phyloP scores from a whole-genome alignment of 2,329 filamentous ascomycete genomes.

The Arthrocladium fulminans region DNA sequence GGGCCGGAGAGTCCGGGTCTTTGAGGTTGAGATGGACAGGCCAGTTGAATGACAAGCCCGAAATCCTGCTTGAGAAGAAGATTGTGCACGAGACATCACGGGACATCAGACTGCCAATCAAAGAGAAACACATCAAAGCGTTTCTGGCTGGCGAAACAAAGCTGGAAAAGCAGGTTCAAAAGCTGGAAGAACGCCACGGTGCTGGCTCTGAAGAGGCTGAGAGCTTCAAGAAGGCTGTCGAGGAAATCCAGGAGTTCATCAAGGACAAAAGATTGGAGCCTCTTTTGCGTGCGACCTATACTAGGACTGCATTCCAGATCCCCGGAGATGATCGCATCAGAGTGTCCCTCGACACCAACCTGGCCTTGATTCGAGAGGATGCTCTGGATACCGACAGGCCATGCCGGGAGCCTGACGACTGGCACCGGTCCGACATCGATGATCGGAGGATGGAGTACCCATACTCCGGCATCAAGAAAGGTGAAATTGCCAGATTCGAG shows the following conservation, averaged over 20 bases:
- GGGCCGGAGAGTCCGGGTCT: slow-evolving; percentile 66
- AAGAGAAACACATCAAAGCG: slow-evolving; percentile 83
- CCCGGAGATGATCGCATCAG: slow-evolving; percentile 83
- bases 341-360: slow-evolving; percentile 84
- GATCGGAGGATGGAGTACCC: slow-evolving; percentile 73
- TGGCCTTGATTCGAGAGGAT: slow-evolving; percentile 74
- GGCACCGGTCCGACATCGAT: slow-evolving; percentile 90
- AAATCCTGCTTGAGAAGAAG: slow-evolving; percentile 85
- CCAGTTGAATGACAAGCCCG: slow-evolving; percentile 65
- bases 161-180: slow-evolving; percentile 82
- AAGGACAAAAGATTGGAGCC: slow-evolving; percentile 69
- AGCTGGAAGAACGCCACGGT: slow-evolving; percentile 69
- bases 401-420: slow-evolving; percentile 76
- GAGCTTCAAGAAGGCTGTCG: slow-evolving; percentile 61
- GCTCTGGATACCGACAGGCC: slow-evolving; percentile 72
- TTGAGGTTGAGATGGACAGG: slow-evolving; percentile 88
- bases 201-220: slow-evolving; percentile 58
- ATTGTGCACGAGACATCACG: slow-evolving; percentile 66
- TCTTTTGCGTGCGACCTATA: slow-evolving; percentile 83
- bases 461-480: slow-evolving; percentile 77
- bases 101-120: slow-evolving; percentile 74
- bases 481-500: slow-evolving; percentile 83
- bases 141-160: slow-evolving; percentile 83
- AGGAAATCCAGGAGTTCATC: slow-evolving; percentile 72
- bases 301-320: slow-evolving; percentile 91